Percentiles rank a stretch among this genome's conserved stretches.
Evolutionary conservation across 108 stramenopile species (phyloP).

Genomic region (Seminavis robusta): DNA sequence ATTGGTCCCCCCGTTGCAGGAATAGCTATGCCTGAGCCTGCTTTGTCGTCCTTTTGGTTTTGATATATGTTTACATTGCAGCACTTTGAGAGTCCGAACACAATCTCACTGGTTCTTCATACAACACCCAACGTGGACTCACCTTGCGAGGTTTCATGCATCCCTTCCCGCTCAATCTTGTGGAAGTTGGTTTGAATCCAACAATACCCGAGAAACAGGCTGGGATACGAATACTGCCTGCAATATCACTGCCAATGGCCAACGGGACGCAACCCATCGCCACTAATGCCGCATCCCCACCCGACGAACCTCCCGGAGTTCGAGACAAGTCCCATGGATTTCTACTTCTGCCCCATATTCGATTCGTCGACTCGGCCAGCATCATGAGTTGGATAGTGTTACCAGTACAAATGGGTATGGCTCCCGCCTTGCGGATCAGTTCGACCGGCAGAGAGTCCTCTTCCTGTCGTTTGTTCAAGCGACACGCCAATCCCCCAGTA

Average conservation of each 20-base stretch:
- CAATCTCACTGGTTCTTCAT: too few relatives aligned
- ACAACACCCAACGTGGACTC: too few relatives aligned
- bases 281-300: slow-evolving; percentile 38
- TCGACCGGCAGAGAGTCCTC: slow-evolving; percentile 3
- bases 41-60: neutral
- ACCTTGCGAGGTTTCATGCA: slow-evolving; percentile 7
- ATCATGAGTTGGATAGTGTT: slow-evolving; percentile 1
- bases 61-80: too few relatives aligned
- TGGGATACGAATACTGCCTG: slow-evolving; percentile 40
- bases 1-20: slow-evolving; percentile 8
- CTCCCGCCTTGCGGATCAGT: slow-evolving; percentile 1
- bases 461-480: neutral
- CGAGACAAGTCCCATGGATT: slow-evolving; percentile 7
- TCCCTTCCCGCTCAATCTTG: neutral
- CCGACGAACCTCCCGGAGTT: slow-evolving; percentile 24
- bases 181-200: slow-evolving; percentile 11
- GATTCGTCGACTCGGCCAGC: slow-evolving; percentile 1
- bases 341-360: slow-evolving; percentile 3
- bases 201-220: slow-evolving; percentile 32
- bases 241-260: slow-evolving; percentile 41
- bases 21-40: neutral
- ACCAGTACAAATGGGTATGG: slow-evolving; percentile 5
- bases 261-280: slow-evolving; percentile 34
- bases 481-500: slow-evolving; percentile 4
- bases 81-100: too few relatives aligned